Evolutionary conservation across 2,329 filamentous ascomycete species (phyloP).

Genomic region (Xylariaceae sp.): DNA sequence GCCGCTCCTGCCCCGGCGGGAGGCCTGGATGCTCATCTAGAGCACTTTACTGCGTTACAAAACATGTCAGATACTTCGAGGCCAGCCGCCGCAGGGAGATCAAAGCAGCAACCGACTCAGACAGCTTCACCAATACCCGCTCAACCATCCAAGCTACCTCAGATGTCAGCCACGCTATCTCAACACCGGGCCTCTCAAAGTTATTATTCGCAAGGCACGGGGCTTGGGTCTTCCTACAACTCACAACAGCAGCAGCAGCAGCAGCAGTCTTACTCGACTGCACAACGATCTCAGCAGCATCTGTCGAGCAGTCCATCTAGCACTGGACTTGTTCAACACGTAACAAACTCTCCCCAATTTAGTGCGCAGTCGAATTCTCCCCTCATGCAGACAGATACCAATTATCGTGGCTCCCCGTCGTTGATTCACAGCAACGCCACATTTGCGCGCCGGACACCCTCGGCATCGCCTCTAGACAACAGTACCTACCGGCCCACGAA

Average conservation of each 20-base stretch:
- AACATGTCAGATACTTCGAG: conserved; percentile 24
- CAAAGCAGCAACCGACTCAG: conserved; percentile 27
- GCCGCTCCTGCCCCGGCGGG: conserved; percentile 20
- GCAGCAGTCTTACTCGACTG: conserved; percentile 24
- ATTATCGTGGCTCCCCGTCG: conserved; percentile 31
- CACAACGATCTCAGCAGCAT: conserved; percentile 29
- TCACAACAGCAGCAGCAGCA: conserved; percentile 27
- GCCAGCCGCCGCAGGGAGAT: conserved; percentile 22
- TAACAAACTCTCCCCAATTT: conserved; percentile 32
- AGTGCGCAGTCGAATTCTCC: conserved; percentile 31
- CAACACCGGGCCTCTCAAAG: conserved; percentile 27
- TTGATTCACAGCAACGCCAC: conserved; percentile 27
- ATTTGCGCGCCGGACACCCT: conserved; percentile 28
- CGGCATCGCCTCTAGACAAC: conserved; percentile 30
- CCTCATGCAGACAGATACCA: conserved; percentile 29
- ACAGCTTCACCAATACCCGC: conserved; percentile 28
- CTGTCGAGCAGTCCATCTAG: conserved; percentile 28
- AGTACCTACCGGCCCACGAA: conserved; percentile 26
- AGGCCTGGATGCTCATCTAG: conserved; percentile 29
- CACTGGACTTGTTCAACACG: conserved; percentile 30
- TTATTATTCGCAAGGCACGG: conserved; percentile 29
- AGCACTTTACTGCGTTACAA: conserved; percentile 28
- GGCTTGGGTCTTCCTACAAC: conserved; percentile 26
- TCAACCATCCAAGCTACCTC: conserved; percentile 28
- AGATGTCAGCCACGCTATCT: conserved; percentile 27